Evolutionary conservation across 116 monocot species (phyloP).

Genomic region (Trichopus zeylanicus): DNA sequence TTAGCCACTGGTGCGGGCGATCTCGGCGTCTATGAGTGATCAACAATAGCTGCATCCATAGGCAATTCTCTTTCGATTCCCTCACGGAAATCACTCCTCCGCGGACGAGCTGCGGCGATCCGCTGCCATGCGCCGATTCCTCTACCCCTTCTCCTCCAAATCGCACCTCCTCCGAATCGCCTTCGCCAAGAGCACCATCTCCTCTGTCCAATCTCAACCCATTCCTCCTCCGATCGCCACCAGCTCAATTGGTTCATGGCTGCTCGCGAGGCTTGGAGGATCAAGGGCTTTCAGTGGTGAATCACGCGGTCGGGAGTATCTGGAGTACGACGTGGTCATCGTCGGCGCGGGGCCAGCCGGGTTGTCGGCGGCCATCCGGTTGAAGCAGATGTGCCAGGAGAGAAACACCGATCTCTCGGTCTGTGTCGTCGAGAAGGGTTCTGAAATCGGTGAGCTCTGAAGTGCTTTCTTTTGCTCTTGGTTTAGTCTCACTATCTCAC

Average conservation of each 20-base stretch:
- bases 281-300: conserved; percentile 23
- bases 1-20: too few species aligned
- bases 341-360: conserved; percentile 91
- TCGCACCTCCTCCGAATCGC: not conserved
- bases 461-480: not conserved
- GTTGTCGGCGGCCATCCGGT: conserved; percentile 74
- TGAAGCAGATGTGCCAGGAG: conserved; percentile 86
- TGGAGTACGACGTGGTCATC: conserved; percentile 84
- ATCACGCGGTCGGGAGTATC: conserved; percentile 34
- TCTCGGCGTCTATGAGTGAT: too few species aligned
- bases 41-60: too few species aligned
- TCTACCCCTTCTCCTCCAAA: conserved; percentile 7
- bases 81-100: too few species aligned
- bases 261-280: not conserved
- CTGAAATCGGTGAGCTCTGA: conserved; percentile 65
- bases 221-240: not conserved
- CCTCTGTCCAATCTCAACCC: not conserved
- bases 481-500: not conserved
- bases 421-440: conserved; percentile 85
- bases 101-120: too few species aligned
- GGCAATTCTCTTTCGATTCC: too few species aligned
- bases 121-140: conserved; percentile 9
- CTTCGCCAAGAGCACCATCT: not conserved
- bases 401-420: conserved; percentile 64
- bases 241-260: not conserved